Conservation (phyloP, 2,329 filamentous ascomycete genomes). For the Colletotrichum acutatum region DNA sequence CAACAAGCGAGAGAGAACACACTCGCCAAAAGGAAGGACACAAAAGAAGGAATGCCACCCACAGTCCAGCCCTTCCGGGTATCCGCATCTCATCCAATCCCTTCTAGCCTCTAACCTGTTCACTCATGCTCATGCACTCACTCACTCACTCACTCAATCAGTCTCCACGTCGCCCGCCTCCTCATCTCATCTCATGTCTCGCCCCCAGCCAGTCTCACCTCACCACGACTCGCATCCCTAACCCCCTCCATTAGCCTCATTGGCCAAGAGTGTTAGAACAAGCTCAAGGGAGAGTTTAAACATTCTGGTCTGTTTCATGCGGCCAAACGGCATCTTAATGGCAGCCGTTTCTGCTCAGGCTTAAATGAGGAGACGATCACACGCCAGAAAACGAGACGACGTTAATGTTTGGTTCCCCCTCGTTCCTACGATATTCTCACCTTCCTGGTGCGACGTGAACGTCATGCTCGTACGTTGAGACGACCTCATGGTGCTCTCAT, state of each 20-base stretch:
- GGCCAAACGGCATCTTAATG: constrained; percentile 11
- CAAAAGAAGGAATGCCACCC: neutral
- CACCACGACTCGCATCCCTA: constrained; percentile 18
- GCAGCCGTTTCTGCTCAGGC: neutral
- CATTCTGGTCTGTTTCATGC: constrained; percentile 33
- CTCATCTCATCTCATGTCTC: constrained; percentile 28
- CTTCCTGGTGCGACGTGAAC: neutral
- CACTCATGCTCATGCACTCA: constrained; percentile 2
- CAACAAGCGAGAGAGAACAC: neutral
- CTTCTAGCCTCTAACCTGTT: neutral
- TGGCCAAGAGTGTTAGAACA: constrained; percentile 18
- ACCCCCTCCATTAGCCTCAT: neutral
- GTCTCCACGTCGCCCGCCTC: constrained; percentile 2
- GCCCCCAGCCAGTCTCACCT: constrained; percentile 2
- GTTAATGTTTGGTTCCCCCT: constrained; percentile 9
- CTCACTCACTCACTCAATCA: neutral
- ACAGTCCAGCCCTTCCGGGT: neutral
- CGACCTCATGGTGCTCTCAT: neutral
- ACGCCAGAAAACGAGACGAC: constrained; percentile 8
- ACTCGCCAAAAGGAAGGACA: neutral
- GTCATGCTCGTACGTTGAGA: neutral
- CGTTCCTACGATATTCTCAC: neutral
- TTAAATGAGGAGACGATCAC: neutral
- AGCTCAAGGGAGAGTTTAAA: constrained; percentile 19
- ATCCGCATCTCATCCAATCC: neutral